Percentiles rank a stretch among this genome's conserved stretches.
These are phyloP conservation scores for Neofusicoccum kwambonambiense DNA, from an alignment of 2,329 filamentous ascomycete species.

Conservation along the genomic window DNA sequence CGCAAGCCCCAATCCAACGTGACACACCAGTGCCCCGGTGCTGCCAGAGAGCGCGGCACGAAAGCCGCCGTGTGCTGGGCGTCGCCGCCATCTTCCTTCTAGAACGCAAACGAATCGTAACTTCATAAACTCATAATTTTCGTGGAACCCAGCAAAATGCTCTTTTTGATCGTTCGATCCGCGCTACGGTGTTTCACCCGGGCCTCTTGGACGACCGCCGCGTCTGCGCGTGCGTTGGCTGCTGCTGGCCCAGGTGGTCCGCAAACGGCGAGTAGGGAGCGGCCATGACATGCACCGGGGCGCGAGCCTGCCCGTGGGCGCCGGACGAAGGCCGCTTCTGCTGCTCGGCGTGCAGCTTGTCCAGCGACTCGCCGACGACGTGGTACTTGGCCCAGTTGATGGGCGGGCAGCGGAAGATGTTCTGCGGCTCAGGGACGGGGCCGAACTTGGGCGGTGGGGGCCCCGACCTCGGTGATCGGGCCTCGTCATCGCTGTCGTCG, in stretches of 20 bases:
- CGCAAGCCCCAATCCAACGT: neutral
- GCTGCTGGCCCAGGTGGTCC: slow-evolving; percentile 45
- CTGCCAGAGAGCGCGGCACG: neutral
- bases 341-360: slow-evolving; percentile 83
- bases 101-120: neutral
- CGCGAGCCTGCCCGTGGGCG: slow-evolving; percentile 23
- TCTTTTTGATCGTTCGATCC: neutral
- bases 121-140: slow-evolving; percentile 7
- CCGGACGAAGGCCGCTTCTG: slow-evolving; percentile 55
- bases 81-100: slow-evolving; percentile 5
- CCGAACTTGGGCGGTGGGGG: slow-evolving; percentile 50
- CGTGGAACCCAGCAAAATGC: neutral
- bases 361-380: slow-evolving; percentile 79
- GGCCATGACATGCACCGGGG: slow-evolving; percentile 53
- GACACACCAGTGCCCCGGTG: neutral
- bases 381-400: slow-evolving; percentile 96
- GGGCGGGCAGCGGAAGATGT: slow-evolving; percentile 79
- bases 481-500: slow-evolving; percentile 23
- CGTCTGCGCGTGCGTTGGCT: slow-evolving; percentile 20
- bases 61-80: neutral
- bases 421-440: slow-evolving; percentile 72
- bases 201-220: slow-evolving; percentile 35
- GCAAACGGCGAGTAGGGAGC: slow-evolving; percentile 61
- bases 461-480: slow-evolving; percentile 2
- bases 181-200: slow-evolving; percentile 18